Evolutionary conservation across 1,284 basidiomycete species (phyloP), one percentile per base, ranked within the genome.

Genomic region (Cutaneotrichosporon sp.): DNA sequence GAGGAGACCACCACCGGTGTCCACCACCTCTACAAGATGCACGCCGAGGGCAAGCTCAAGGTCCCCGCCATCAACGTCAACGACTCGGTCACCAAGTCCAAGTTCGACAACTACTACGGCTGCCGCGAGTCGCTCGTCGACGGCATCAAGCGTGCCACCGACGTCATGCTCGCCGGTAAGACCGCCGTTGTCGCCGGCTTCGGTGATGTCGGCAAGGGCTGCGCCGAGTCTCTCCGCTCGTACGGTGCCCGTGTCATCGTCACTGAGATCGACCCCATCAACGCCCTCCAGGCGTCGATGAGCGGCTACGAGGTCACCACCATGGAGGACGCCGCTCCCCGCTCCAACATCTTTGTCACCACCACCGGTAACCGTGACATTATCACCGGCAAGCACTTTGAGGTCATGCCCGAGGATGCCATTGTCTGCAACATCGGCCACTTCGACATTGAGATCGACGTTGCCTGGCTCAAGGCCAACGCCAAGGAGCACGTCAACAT

Each of bases 1-100:
- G 94, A 99, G 81, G 94, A 98, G 82, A 98, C 94, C 62, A 98
- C 94, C 63, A 99, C 94, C 60, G 96, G 96, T 83, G 94, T 98
- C 49, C 96, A 98, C 81, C 93, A 97, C 80, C 82, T 99, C 44
- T 98, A 98, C 88, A 92, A 91, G 80, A 84, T 88, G 64, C 88
- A 92, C 86, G 86, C 90, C 68, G 90, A 96, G 52, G 93, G 93
- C 68, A 90, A 84, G 74, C 84, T 99, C 74, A 97, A 94, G 82
- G 81, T 97, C 63, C 91, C 96, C 62, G 96, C 96, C 66, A 98
- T 99, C 84, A 99, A 99, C 77, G 96, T 99, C 76, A 96, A 96
- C 77, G 92, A 97, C 80, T 97, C 94, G 24, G 96, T 99, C 72
- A 99, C 96, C 68, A 99, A 99, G 81, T 97, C 92, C 75, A 98